These are phyloP conservation scores for Tephrocybe rancida DNA, from an alignment of 768 basidiomycete species.

Conservation along the genomic window DNA sequence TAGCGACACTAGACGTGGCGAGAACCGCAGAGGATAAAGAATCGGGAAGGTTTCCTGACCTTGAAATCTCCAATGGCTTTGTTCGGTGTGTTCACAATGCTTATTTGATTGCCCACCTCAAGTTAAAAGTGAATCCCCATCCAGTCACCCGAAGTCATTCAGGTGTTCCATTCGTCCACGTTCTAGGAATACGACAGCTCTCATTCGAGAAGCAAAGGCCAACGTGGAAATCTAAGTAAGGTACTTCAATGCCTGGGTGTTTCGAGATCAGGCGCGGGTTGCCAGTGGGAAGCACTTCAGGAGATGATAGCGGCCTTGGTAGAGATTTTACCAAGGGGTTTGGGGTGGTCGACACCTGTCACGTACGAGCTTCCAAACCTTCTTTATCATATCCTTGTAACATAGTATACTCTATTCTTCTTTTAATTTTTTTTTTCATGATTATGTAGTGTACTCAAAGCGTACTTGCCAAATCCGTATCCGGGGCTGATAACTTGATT, in stretches of 20 bases:
- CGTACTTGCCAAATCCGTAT: not conserved
- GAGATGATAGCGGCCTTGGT: too few species aligned
- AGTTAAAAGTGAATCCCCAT: not conserved
- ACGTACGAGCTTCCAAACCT: too few species aligned
- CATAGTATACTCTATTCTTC: too few species aligned
- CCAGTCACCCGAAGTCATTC: slow-evolving; percentile 58
- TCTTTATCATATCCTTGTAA: too few species aligned
- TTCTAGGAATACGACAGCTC: slow-evolving; percentile 27
- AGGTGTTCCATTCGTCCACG: slow-evolving; percentile 48
- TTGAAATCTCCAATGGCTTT: slow-evolving; percentile 44
- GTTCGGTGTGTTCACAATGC: slow-evolving; percentile 39
- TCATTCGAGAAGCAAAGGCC: slow-evolving; percentile 31
- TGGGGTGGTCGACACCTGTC: too few species aligned
- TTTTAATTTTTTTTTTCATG: too few species aligned
- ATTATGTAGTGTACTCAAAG: too few species aligned
- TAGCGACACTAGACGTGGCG: slow-evolving; percentile 47
- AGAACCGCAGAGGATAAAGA: slow-evolving; percentile 44
- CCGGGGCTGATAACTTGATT: not conserved
- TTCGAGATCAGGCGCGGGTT: too few species aligned
- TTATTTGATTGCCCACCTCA: too few species aligned
- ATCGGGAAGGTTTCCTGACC: slow-evolving; percentile 36
- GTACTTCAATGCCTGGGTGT: not conserved
- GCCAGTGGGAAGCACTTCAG: too few species aligned
- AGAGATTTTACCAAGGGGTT: too few species aligned
- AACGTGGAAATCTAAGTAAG: slow-evolving; percentile 13